These are phyloP conservation scores for Physaria fendleri DNA, from an alignment of 345 rosid species.

Conservation along the genomic window DNA sequence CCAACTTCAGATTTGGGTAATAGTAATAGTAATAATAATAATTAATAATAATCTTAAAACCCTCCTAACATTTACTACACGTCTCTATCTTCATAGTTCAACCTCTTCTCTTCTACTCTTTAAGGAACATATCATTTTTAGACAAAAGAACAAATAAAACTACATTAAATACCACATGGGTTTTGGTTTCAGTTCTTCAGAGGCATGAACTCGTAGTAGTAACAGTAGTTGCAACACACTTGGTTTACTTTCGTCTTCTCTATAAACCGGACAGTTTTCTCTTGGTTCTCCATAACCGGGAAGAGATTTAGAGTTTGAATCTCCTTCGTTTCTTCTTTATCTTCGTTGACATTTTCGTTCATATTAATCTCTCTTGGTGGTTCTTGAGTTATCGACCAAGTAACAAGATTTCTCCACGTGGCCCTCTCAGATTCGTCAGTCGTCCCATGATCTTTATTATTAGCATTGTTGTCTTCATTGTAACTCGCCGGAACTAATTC, in stretches of 20 bases:
- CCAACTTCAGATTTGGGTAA: conserved; percentile 27
- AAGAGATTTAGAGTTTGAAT: conserved; percentile 50
- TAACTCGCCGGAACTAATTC: conserved; percentile 5
- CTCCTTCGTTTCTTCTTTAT: conserved; percentile 26
- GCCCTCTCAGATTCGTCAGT: conserved; percentile 26
- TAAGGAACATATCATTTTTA: conserved; percentile 11
- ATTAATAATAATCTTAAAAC: background rate
- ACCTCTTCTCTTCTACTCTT: background rate
- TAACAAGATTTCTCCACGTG: conserved; percentile 19
- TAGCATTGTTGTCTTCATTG: background rate
- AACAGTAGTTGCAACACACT: conserved; percentile 29
- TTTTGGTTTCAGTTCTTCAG: conserved; percentile 39
- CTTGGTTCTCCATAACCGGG: conserved; percentile 33
- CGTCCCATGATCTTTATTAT: conserved; percentile 22
- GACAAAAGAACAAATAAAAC: conserved; percentile 17
- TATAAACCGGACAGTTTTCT: conserved; percentile 14
- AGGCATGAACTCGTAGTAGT: conserved; percentile 60
- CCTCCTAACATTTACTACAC: conserved; percentile 19
- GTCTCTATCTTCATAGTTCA: conserved; percentile 18
- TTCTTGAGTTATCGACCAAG: conserved; percentile 7
- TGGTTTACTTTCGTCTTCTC: conserved; percentile 29
- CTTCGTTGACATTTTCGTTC: conserved; percentile 10
- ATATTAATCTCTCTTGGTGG: background rate
- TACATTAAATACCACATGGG: conserved; percentile 37
- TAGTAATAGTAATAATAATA: background rate